Evolutionary conservation across 768 basidiomycete species (phyloP), one percentile per base, ranked within the genome.

Genomic region (Kwoniella europaea): DNA sequence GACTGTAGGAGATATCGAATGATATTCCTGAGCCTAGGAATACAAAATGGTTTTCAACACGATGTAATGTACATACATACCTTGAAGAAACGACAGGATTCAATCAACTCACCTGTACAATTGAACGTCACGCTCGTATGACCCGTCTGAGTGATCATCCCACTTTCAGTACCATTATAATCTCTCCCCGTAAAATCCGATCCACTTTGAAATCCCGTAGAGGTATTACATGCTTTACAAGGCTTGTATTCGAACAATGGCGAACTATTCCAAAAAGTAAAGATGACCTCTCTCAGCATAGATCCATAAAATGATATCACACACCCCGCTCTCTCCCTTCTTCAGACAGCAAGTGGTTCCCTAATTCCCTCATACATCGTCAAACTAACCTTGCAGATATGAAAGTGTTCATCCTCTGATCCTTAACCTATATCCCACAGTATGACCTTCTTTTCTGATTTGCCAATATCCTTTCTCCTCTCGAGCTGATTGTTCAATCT

Each of bases 171-270:
- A 24, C 68, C 67, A 52, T 71, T 63, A 13, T 20, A n/a, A n/a
- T 20, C 55, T 12, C 35, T 27, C 9, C 43, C 44, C 29, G 29
- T 22, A 24, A 65, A 58, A 4, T 62, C 42, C 5, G 52, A 50
- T 10, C 65, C 58, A 15, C 46, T 52, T 16, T 43, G 16, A 46
- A 69, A 61, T 35, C 71, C 63, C n/a, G 27, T 24, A 18, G 65
- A 69, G 1, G 46, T 44, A 20, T 67, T 59, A 41, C 74, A 75
- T 46, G 59, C 70, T 60, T 66, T 69, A 68, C 76, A 78, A 29
- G 74, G 76, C 29, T 62, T 0, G 52, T 76, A 78, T 20, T 50
- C 43, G 68, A 78, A 73, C 18, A 78, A 56, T 4, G 77, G 77
- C 16, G 77, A 78, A 24, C 73, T 76, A 53, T 10, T 10, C 10